Base-by-base conservation (phyloP, 441 rosid species). In the Jatropha podagrica region DNA sequence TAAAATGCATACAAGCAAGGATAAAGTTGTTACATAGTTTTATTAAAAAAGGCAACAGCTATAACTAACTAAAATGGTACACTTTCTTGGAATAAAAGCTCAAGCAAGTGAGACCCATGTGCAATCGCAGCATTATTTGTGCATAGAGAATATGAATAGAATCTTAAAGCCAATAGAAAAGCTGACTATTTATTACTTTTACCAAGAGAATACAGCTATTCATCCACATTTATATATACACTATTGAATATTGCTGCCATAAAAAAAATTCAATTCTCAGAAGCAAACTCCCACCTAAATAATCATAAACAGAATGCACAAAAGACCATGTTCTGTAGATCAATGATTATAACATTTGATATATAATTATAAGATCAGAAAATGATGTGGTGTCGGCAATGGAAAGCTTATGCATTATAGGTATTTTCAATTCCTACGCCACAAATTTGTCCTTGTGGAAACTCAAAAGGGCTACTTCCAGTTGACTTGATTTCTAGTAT, bases 131-230 rank as follows among this genome's bases (percentile, higher is more conserved):
- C 42, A 56, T 55, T 52, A n/a, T 23, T 26, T 26, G 58, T 58
- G 46, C 72, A 17, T 20, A 14, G 26, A 27, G 41, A 67, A 56
- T 20, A 55, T 42, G n/a, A 72, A 58, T 27, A 42, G 27, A 73
- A 73, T 64, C 38, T 41, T 44, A 18, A 74, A 27, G 14, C n/a
- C 77, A 41, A 73, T 5, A 3, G n/a, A 26, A 58, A 17, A 54
- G 44, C 18, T 54, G 14, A 37, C 44, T 13, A 70, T 44, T 18
- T 37, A 23, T 54, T 54, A 15, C 18, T 17, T 37, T 32, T 48
- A 69, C 59, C 51, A 48, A 27, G 60, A 63, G 51, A 48, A 6
- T 14, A 62, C 37, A n/a, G 15, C 58, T 49, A 23, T n/a, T 63
- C 15, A 46, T 27, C 51, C 37, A 52, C 62, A 51, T 48, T 49